phyloP scores from a whole-genome alignment of 2,329 filamentous ascomycete species.

The Pseudogymnoascus sp. region DNA sequence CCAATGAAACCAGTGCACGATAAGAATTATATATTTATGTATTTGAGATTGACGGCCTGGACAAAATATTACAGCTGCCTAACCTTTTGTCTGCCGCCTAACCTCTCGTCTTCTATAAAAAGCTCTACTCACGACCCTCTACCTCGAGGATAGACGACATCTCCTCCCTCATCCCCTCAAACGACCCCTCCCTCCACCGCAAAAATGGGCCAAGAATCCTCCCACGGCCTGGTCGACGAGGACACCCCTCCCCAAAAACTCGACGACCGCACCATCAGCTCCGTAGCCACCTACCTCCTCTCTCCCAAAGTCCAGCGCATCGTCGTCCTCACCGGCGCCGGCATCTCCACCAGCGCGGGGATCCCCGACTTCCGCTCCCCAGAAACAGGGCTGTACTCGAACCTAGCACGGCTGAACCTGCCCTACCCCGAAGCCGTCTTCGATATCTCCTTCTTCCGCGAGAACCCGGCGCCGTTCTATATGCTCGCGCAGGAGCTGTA shows the following conservation, averaged over 20 bases:
- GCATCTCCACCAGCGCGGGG: slow-evolving; percentile 69
- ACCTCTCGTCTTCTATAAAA: not conserved
- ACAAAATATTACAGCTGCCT: not conserved
- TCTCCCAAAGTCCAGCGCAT: slow-evolving; percentile 60
- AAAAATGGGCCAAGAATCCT: slow-evolving; percentile 84
- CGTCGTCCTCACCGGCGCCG: slow-evolving; percentile 85
- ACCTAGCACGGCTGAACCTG: slow-evolving; percentile 76
- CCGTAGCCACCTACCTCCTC: slow-evolving; percentile 73
- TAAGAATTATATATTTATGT: not conserved
- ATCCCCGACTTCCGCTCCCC: slow-evolving; percentile 94
- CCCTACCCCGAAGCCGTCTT: slow-evolving; percentile 91
- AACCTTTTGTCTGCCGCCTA: not conserved
- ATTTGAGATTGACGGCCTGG: not conserved
- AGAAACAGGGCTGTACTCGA: slow-evolving; percentile 87
- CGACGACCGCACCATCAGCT: slow-evolving; percentile 59
- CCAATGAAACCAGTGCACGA: not conserved
- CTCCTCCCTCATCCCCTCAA: not conserved
- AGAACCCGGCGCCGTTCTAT: slow-evolving; percentile 85
- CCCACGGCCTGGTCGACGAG: slow-evolving; percentile 55
- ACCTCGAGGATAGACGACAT: not conserved
- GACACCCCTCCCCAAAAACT: slow-evolving; percentile 52
- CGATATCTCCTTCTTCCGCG: slow-evolving; percentile 80
- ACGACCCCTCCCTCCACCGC: not conserved
- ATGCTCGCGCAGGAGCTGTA: slow-evolving; percentile 85
- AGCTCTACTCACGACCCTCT: not conserved